phyloP scores from a whole-genome alignment of 1,139 yeast species.

The Nematodospora anomalae region DNA sequence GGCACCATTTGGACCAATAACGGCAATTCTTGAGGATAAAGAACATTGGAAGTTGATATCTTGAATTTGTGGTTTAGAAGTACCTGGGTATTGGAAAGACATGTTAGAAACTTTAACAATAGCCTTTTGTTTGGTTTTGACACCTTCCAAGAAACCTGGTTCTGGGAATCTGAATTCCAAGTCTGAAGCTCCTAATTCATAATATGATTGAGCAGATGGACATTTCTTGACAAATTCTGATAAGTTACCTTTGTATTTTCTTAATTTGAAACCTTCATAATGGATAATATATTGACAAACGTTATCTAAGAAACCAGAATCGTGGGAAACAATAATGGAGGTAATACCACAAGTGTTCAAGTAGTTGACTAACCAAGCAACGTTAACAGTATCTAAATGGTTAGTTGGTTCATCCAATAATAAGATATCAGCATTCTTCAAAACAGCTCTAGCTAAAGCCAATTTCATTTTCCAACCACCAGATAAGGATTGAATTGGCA shows the following conservation, averaged over 20 bases:
- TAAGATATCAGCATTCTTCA: conserved; percentile 97
- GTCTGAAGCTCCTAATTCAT: conserved; percentile 97
- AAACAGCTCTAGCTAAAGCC: conserved; percentile 98
- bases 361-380: conserved; percentile 99
- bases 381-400: conserved; percentile 99
- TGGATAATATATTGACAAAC: conserved; percentile 98
- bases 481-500: conserved; percentile 94
- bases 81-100: conserved; percentile 99
- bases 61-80: conserved; percentile 87
- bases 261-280: conserved; percentile 99
- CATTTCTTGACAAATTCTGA: conserved; percentile 98
- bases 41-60: conserved; percentile 98
- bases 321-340: conserved; percentile 98
- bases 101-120: conserved; percentile 95
- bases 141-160: conserved; percentile 99
- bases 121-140: conserved; percentile 99
- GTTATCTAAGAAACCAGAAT: conserved; percentile 98
- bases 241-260: conserved; percentile 99
- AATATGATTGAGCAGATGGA: conserved; percentile 98
- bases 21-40: conserved; percentile 98
- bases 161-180: conserved; percentile 96
- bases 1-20: conserved; percentile 99
- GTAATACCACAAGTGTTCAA: conserved; percentile 97
- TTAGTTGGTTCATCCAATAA: conserved; percentile 99
- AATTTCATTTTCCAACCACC: conserved; percentile 99